Evolutionary conservation across 2,329 filamentous ascomycete genomes (phyloP), one percentile per base, ranked within the genome.

Genomic region (Diaporthe ampelina): DNA sequence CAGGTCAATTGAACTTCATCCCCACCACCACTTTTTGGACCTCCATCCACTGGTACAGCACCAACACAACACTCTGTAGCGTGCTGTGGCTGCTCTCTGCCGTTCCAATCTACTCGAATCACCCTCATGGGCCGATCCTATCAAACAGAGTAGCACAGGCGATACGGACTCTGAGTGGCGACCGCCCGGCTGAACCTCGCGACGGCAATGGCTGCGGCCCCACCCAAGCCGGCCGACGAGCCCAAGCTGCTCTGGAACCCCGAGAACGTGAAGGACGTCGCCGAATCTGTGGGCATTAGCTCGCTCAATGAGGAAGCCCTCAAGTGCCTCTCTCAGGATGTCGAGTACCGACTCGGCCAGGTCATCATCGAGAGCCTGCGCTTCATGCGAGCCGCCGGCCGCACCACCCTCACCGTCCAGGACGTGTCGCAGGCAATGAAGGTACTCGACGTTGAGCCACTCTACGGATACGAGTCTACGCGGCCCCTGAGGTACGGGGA

Each of bases 391-490:
- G 94, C 96, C 80, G 91, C 93, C 29, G 94, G 94, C 82, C 92
- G 97, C 76, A 98, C 95, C 1, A 93, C 94, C 0, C 87, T 99
- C 77, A 95, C 93, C 26, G 97, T 97, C 67, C 94, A 96, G 80
- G 97, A 99, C 84, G 91, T 98, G 73, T 92, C 94, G 61, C 92
- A 96, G 78, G 97, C 97, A 5, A 86, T 99, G 77, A 92, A 92
- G 76, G 91, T 95, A 15, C 88, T 99, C 67, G 95, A 98, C 80
- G 94, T 98, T 32, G 97, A 99, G 84, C 97, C 97, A 1, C 89
- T 98, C 1, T 98, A 98, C 81, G 97, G 97, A 26, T 99, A 99
- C 85, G 96, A 98, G 81, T 95, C 95, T 45, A 97, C 94, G 56
- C 89, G 96, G 69, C 94, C 95, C 35, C 86, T 99, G 79, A 91